A percentile compares a stretch with the other conserved stretches of the same genome.
Evolutionary conservation across 345 rosid genomes (phyloP).

Genomic region (Brassica juncea): DNA sequence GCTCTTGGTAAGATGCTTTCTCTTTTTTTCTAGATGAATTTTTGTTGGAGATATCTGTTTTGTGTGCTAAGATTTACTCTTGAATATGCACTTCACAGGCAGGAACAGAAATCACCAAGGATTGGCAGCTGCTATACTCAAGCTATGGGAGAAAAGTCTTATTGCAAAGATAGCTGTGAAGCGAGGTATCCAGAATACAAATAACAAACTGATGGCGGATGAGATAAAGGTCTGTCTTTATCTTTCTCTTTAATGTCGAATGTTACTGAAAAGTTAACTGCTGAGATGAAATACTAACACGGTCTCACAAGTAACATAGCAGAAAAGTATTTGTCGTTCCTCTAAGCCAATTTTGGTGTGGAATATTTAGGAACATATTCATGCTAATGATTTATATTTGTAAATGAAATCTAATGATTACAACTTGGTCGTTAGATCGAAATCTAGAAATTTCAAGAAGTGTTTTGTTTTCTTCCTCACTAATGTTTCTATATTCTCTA

Average conservation of each 20-base stretch:
- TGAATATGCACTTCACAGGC: constrained; percentile 53
- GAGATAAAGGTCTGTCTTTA: constrained; percentile 75
- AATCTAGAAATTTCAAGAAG: background rate
- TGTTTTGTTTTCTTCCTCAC: background rate
- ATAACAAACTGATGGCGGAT: constrained; percentile 95
- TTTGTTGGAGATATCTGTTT: constrained; percentile 27
- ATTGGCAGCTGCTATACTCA: constrained; percentile 78
- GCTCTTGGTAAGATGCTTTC: constrained; percentile 72
- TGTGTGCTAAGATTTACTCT: background rate
- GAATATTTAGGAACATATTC: too few relatives aligned
- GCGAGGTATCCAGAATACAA: constrained; percentile 96
- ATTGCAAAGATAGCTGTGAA: constrained; percentile 90
- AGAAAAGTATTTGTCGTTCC: background rate
- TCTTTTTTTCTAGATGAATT: background rate
- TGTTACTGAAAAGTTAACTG: constrained; percentile 1
- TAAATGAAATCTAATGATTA: too few relatives aligned
- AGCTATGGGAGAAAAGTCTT: constrained; percentile 92
- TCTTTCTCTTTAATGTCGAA: background rate
- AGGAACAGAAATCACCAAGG: constrained; percentile 98
- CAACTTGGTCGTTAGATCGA: background rate
- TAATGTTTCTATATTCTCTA: background rate
- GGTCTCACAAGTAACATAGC: constrained; percentile 2
- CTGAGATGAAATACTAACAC: background rate
- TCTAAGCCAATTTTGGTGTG: background rate
- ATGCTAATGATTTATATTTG: too few relatives aligned